These are phyloP conservation scores for Penicillium sp. DNA, from an alignment of 2,329 filamentous ascomycete genomes.

Conservation along the genomic window DNA sequence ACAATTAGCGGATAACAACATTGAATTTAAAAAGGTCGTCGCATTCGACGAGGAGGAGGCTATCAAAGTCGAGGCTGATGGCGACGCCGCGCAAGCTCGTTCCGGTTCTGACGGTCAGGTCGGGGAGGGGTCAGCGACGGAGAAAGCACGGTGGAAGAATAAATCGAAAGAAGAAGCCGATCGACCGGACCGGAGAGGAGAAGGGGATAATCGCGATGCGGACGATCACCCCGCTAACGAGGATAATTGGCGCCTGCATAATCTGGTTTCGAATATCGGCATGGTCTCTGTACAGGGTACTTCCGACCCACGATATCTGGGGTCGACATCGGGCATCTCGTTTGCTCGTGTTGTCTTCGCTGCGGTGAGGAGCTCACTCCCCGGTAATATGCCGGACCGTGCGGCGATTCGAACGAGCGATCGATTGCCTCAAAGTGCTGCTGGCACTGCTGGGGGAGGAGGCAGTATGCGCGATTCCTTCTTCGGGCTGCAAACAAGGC, in stretches of 20 bases:
- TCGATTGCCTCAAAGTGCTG: constrained; percentile 50
- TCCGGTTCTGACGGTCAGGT: constrained; percentile 18
- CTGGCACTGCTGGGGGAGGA: constrained; percentile 52
- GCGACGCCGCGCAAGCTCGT: constrained; percentile 24
- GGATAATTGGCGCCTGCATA: constrained; percentile 63
- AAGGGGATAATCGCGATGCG: constrained; percentile 23
- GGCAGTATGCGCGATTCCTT: constrained; percentile 93
- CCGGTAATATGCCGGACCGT: constrained; percentile 61
- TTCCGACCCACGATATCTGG: constrained; percentile 76
- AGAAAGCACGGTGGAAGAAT: constrained; percentile 18
- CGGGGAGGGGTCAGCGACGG: constrained; percentile 14
- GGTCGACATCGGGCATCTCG: constrained; percentile 85
- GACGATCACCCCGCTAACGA: constrained; percentile 50
- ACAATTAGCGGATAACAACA: constrained; percentile 66
- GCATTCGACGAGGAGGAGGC: constrained; percentile 60
- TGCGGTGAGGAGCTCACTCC: constrained; percentile 76
- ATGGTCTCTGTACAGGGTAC: constrained; percentile 76
- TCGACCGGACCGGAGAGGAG: constrained; percentile 16
- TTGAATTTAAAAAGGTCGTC: constrained; percentile 69
- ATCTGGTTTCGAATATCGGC: constrained; percentile 67
- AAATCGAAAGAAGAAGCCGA: constrained; percentile 28
- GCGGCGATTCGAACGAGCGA: constrained; percentile 61
- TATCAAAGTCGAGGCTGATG: constrained; percentile 31
- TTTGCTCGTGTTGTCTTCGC: constrained; percentile 94
- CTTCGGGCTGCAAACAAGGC: constrained; percentile 91